These are phyloP conservation scores for Ceratobasidium sp. DNA, from an alignment of 1,284 basidiomycete genomes.

Conservation along the genomic window DNA sequence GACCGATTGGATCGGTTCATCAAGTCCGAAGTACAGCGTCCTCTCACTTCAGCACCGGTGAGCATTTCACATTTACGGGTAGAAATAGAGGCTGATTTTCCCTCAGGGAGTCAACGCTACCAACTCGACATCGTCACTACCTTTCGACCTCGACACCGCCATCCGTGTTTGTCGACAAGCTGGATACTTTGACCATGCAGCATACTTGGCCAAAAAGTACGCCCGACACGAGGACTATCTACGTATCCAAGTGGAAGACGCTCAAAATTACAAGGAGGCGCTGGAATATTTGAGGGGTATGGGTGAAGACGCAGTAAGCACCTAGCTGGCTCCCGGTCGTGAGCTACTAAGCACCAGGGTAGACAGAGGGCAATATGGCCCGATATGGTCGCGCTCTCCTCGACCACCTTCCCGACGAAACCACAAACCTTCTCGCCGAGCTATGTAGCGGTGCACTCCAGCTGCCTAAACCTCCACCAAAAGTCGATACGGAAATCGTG, in stretches of 20 bases:
- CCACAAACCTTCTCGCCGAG: conserved; percentile 90
- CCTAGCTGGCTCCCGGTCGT: background rate
- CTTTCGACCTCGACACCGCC: conserved; percentile 96
- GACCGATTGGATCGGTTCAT: conserved; percentile 89
- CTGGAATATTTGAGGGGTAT: conserved; percentile 79
- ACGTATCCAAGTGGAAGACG: conserved; percentile 93
- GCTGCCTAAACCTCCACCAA: conserved; percentile 52
- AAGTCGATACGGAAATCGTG: conserved; percentile 58
- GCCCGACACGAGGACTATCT: conserved; percentile 91
- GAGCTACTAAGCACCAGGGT: conserved; percentile 26
- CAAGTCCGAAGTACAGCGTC: conserved; percentile 65
- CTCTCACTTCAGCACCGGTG: background rate
- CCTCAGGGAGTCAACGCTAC: conserved; percentile 48
- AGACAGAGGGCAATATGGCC: conserved; percentile 84
- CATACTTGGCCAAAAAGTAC: conserved; percentile 92
- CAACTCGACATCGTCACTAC: conserved; percentile 67
- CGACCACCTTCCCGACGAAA: conserved; percentile 80
- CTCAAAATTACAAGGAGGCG: conserved; percentile 78
- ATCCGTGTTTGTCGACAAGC: conserved; percentile 96
- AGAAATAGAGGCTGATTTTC: conserved; percentile 44
- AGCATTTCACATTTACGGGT: background rate
- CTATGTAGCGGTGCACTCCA: conserved; percentile 75
- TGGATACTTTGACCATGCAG: conserved; percentile 94
- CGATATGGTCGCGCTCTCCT: conserved; percentile 86
- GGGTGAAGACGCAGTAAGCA: conserved; percentile 75